phyloP scores from a whole-genome alignment of 2,329 filamentous ascomycete genomes.

The Aureobasidium namibiae region DNA sequence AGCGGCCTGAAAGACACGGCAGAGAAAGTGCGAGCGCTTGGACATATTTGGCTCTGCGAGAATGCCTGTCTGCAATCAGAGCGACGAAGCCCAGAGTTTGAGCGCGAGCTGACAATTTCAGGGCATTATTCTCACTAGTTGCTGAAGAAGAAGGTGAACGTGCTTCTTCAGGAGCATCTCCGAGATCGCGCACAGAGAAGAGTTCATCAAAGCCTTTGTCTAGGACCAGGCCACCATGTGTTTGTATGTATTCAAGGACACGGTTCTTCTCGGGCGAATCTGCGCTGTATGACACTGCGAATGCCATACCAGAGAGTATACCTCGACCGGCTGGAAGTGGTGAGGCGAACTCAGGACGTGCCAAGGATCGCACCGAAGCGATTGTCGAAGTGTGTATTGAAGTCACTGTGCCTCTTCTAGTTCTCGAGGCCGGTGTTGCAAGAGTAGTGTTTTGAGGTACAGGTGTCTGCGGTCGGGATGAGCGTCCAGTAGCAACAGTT shows the following conservation, averaged over 20 bases:
- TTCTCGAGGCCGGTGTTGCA: slow-evolving; percentile 42
- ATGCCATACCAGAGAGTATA: slow-evolving; percentile 74
- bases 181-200: slow-evolving; percentile 48
- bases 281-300: slow-evolving; percentile 65
- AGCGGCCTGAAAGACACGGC: slow-evolving; percentile 74
- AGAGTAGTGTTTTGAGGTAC: slow-evolving; percentile 28
- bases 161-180: neutral
- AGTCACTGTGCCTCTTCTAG: slow-evolving; percentile 29
- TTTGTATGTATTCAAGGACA: slow-evolving; percentile 55
- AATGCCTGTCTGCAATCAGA: slow-evolving; percentile 77
- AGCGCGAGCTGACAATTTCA: slow-evolving; percentile 44
- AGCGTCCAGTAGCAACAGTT: neutral
- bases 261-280: slow-evolving; percentile 40
- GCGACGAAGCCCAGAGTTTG: slow-evolving; percentile 65
- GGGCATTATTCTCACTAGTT: neutral
- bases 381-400: slow-evolving; percentile 2
- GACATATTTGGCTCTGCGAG: slow-evolving; percentile 83
- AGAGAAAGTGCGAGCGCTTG: slow-evolving; percentile 85
- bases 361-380: neutral
- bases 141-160: neutral
- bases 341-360: slow-evolving; percentile 11
- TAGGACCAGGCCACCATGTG: slow-evolving; percentile 65
- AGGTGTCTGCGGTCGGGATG: slow-evolving; percentile 18
- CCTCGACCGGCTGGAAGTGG: slow-evolving; percentile 24
- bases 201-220: slow-evolving; percentile 71